phyloP scores from a whole-genome alignment of 2,329 filamentous ascomycete genomes.

The Lithohypha guttulata region DNA sequence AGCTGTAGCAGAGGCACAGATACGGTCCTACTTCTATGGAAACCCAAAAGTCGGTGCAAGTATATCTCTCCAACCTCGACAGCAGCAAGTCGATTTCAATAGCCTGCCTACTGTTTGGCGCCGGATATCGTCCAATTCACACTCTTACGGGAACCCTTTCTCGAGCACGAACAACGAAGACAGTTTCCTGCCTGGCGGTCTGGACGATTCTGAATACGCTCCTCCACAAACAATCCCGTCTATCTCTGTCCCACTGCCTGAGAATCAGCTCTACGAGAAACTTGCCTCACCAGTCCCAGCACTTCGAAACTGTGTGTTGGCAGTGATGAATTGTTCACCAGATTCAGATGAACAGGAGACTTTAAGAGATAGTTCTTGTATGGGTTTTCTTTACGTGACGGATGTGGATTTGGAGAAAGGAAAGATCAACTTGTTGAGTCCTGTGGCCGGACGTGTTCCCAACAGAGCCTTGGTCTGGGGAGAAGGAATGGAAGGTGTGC shows the following conservation, averaged over 20 bases:
- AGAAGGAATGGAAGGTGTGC: conserved; percentile 55
- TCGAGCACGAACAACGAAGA: conserved; percentile 32
- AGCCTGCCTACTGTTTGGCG: conserved; percentile 60
- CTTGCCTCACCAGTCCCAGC: conserved; percentile 25
- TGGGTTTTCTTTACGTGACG: conserved; percentile 87
- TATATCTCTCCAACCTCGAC: conserved; percentile 73
- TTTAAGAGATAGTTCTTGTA: conserved; percentile 69
- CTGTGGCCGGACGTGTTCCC: conserved; percentile 70
- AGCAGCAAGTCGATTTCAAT: conserved; percentile 70
- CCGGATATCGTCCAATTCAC: conserved; percentile 46
- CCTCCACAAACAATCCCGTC: conserved; percentile 20
- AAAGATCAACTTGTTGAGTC: conserved; percentile 70
- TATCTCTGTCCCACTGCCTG: conserved; percentile 17
- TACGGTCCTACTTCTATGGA: conserved; percentile 93
- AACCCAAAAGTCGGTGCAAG: conserved; percentile 41
- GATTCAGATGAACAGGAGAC: conserved; percentile 53
- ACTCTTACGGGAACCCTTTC: conserved; percentile 17
- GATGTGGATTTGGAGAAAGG: conserved; percentile 79
- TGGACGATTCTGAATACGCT: conserved; percentile 30
- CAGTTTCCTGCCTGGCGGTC: conserved; percentile 18
- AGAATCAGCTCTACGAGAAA: conserved; percentile 22
- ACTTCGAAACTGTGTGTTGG: conserved; percentile 72
- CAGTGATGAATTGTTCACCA: conserved; percentile 66
- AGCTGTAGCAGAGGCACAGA: conserved; percentile 59
- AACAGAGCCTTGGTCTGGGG: conserved; percentile 74